Conservation (phyloP, 805 yeast species). For the Barnettozyma pratensis region DNA sequence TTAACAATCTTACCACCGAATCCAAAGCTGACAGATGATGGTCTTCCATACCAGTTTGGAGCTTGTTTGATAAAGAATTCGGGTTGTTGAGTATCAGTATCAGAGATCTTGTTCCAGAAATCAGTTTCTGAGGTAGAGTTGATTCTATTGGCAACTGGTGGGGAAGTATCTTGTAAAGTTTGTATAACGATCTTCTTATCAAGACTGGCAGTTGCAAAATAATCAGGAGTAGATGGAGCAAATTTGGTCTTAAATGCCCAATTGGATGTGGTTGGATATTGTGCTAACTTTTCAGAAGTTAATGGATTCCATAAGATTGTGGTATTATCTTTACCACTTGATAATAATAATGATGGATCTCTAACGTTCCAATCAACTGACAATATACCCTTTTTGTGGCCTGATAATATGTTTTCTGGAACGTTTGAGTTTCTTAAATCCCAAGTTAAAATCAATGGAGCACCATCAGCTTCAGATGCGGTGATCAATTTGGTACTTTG, state of each 20-base stretch:
- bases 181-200: conserved; percentile 81
- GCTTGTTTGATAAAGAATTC: conserved; percentile 70
- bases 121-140: conserved; percentile 56
- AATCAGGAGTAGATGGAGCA: conserved; percentile 84
- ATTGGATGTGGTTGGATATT: conserved; percentile 86
- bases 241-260: conserved; percentile 91
- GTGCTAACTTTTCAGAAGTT: conserved; percentile 65
- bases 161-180: conserved; percentile 80
- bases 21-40: conserved; percentile 75
- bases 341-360: conserved; percentile 72
- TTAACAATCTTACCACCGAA: conserved; percentile 86
- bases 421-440: conserved; percentile 89
- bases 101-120: conserved; percentile 78
- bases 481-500: conserved; percentile 83
- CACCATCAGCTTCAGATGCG: conserved; percentile 75
- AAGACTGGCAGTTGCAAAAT: conserved; percentile 83
- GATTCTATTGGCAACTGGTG: conserved; percentile 43
- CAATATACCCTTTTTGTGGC: conserved; percentile 84
- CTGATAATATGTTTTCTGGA: conserved; percentile 72
- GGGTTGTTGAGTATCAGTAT: conserved; percentile 68
- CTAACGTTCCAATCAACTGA: conserved; percentile 91
- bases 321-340: conserved; percentile 90
- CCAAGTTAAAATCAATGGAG: conserved; percentile 85
- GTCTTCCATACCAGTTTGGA: conserved; percentile 82
- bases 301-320: conserved; percentile 89